phyloP scores from a whole-genome alignment of 306 rosid species.

The Coriaria nepalensis region DNA sequence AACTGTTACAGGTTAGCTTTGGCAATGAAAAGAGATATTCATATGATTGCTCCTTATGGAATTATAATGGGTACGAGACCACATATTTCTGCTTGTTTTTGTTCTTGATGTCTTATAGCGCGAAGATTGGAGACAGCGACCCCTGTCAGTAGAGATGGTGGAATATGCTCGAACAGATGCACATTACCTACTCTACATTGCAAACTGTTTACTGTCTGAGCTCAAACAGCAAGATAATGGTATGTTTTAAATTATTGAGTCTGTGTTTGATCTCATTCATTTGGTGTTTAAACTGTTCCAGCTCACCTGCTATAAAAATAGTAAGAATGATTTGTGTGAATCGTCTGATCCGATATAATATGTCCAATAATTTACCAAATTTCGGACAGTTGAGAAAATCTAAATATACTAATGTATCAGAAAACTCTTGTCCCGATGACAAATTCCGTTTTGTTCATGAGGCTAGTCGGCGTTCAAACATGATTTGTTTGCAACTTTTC shows the following conservation, averaged over 20 bases:
- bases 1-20: slow-evolving; percentile 69
- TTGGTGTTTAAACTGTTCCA: slow-evolving; percentile 5
- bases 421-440: slow-evolving; percentile 56
- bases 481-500: slow-evolving; percentile 61
- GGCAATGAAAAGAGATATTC: neutral
- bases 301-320: slow-evolving; percentile 9
- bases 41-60: no score
- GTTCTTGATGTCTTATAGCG: slow-evolving; percentile 40
- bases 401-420: slow-evolving; percentile 50
- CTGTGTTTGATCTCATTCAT: slow-evolving; percentile 15
- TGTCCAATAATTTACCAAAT: no score
- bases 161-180: slow-evolving; percentile 88
- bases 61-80: neutral
- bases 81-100: slow-evolving; percentile 6
- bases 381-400: slow-evolving; percentile 4
- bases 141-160: slow-evolving; percentile 70
- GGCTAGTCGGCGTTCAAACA: slow-evolving; percentile 91
- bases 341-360: neutral
- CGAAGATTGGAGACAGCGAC: slow-evolving; percentile 98
- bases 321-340: neutral
- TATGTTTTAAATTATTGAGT: slow-evolving; percentile 23
- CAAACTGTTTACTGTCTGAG: slow-evolving; percentile 52
- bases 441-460: slow-evolving; percentile 65
- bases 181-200: slow-evolving; percentile 75
- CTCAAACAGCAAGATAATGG: slow-evolving; percentile 52